These are phyloP conservation scores for Hyphodiscus sp. DNA, from an alignment of 2,329 filamentous ascomycete species.

Conservation along the genomic window DNA sequence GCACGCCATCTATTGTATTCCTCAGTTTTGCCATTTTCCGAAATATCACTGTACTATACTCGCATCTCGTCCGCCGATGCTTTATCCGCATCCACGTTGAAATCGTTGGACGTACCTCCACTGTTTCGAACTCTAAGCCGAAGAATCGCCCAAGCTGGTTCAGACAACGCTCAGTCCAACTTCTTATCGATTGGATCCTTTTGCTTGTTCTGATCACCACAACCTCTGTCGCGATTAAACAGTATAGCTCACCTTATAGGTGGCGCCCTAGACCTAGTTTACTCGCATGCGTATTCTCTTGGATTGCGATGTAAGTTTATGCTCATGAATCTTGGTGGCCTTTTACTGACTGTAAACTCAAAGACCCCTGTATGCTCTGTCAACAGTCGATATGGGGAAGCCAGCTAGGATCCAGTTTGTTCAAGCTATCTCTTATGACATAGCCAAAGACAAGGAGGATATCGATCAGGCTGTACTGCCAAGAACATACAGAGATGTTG, in stretches of 20 bases:
- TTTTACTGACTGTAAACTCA: background rate
- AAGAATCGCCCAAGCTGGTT: background rate
- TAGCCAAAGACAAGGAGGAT: background rate
- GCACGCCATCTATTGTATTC: background rate
- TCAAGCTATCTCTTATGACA: background rate
- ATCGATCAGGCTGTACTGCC: background rate
- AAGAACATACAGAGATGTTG: background rate
- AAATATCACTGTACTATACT: background rate
- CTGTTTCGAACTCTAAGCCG: background rate
- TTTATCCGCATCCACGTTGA: background rate
- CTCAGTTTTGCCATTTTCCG: background rate
- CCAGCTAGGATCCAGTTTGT: background rate
- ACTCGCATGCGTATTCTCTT: background rate
- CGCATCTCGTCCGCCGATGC: background rate
- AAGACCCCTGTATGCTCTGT: background rate
- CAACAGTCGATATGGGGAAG: background rate
- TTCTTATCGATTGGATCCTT: background rate
- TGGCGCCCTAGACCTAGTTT: background rate
- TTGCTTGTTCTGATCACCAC: background rate
- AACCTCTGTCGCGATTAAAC: background rate
- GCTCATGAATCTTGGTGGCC: background rate
- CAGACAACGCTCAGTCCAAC: background rate
- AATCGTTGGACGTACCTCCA: background rate
- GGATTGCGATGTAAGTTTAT: background rate
- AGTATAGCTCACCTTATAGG: background rate